phyloP scores from a whole-genome alignment of 805 yeast species.

The Ogataea neopini region DNA sequence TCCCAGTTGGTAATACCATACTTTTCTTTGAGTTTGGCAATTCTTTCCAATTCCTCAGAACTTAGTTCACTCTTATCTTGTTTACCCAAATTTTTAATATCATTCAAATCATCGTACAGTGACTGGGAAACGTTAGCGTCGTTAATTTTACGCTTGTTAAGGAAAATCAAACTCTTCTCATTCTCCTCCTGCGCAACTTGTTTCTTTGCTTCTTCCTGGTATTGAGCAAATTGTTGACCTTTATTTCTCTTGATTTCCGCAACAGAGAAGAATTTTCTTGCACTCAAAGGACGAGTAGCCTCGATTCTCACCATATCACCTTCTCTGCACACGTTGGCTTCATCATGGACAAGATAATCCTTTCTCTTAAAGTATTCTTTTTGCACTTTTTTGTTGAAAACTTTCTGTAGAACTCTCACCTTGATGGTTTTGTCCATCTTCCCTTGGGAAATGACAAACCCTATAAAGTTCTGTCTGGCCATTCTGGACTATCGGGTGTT shows the following conservation, averaged over 20 bases:
- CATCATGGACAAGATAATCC: conserved; percentile 91
- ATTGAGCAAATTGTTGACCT: conserved; percentile 88
- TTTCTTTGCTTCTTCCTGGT: conserved; percentile 69
- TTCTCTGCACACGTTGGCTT: conserved; percentile 85
- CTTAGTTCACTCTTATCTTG: conserved; percentile 17
- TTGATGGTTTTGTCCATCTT: conserved; percentile 95
- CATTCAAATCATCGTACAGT: conserved; percentile 34
- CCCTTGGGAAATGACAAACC: conserved; percentile 93
- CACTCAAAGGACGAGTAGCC: conserved; percentile 80
- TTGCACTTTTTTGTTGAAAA: conserved; percentile 69
- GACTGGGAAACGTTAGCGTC: conserved; percentile 25
- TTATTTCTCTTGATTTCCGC: conserved; percentile 87
- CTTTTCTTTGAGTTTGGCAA: conserved; percentile 38
- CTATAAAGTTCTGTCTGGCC: conserved; percentile 90
- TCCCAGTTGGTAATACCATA: conserved; percentile 32
- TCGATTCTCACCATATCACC: conserved; percentile 96
- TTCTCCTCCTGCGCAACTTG: conserved; percentile 70
- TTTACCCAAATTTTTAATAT: conserved; percentile 19
- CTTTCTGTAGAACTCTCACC: conserved; percentile 80
- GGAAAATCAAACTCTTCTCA: conserved; percentile 53
- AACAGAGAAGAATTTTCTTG: conserved; percentile 82
- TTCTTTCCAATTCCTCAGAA: conserved; percentile 38
- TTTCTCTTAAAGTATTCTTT: conserved; percentile 77
- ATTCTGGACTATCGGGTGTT: conserved; percentile 38
- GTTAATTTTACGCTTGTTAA: conserved; percentile 44